Conservation (phyloP, 2,329 filamentous ascomycete genomes). For the Penicillium occitanis region DNA sequence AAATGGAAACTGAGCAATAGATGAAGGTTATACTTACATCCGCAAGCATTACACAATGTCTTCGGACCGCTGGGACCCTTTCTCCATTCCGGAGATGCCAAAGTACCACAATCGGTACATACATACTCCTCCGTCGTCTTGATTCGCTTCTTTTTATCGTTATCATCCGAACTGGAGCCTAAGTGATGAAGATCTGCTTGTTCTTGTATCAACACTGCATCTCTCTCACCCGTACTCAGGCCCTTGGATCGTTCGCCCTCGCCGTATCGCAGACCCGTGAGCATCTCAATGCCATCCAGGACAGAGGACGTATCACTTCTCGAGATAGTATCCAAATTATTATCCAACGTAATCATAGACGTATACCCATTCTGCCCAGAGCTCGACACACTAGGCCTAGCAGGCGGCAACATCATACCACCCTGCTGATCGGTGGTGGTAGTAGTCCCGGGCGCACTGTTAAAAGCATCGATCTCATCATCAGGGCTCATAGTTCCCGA, state of each 20-base stretch:
- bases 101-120: constrained; percentile 90
- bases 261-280: constrained; percentile 82
- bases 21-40: constrained; percentile 57
- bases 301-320: constrained; percentile 65
- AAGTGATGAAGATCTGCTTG: constrained; percentile 78
- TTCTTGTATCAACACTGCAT: constrained; percentile 76
- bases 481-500: constrained; percentile 52
- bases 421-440: constrained; percentile 41
- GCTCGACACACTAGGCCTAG: constrained; percentile 17
- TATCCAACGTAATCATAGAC: constrained; percentile 61
- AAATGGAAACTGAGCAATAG: neutral
- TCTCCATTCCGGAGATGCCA: constrained; percentile 93
- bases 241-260: constrained; percentile 86
- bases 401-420: constrained; percentile 23
- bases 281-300: constrained; percentile 86
- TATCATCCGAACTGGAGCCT: constrained; percentile 52
- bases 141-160: constrained; percentile 81
- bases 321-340: constrained; percentile 5
- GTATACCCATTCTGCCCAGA: constrained; percentile 42
- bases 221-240: constrained; percentile 81
- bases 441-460: constrained; percentile 29
- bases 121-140: constrained; percentile 80
- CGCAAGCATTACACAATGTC: constrained; percentile 93
- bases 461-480: constrained; percentile 56
- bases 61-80: constrained; percentile 92